Evolutionary conservation across 2,329 filamentous ascomycete genomes (phyloP), one percentile per base, ranked within the genome.

Genomic region (Spiromastix sp.): DNA sequence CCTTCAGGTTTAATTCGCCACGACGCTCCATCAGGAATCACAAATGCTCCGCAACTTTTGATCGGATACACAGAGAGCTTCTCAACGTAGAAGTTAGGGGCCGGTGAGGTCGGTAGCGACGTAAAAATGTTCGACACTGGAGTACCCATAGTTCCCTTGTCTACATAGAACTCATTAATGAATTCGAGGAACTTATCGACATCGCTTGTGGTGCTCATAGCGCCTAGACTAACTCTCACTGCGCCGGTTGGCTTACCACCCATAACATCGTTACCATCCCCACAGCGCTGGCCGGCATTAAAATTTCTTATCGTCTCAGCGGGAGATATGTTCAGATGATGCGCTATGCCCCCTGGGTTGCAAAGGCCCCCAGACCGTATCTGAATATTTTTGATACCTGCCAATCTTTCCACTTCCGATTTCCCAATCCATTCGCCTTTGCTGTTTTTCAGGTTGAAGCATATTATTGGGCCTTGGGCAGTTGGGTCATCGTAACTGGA

Each of bases 331-430:
- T 67, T 66, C n/a, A 96, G 69, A 13, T 77, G 74, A 1, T 70
- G 68, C 10, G 86, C 81, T 39, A 93, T 74, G 1, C 86, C 86
- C 7, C 87, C 91, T 1, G 91, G 89, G 48, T 94, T 95, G 60
- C 91, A 98, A 1, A 95, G 67, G 0, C 85, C 82, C 4, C 91
- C 91, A 1, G 85, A 94, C 24, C 91, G 76, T 12, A 96, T 63
- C 49, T 95, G 85, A 27, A 96, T 81, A 32, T 76, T 73, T 44
- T 81, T 84, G 13, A 94, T 66, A 2, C 73, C 70, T 5, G 86
- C 82, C 15, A 95, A 66, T 55, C 89, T 93, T 54, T 96, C 87
- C 12, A 96, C 77, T 52, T 96, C 87, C 10, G 75, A 69, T 42
- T 87, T 79, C 44, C 83, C 84, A 34, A 91, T 57, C 81, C 85